Evolutionary conservation across 2,329 filamentous ascomycete genomes (phyloP), one percentile per base, ranked within the genome.

Genomic region (Trichoderma sp.): DNA sequence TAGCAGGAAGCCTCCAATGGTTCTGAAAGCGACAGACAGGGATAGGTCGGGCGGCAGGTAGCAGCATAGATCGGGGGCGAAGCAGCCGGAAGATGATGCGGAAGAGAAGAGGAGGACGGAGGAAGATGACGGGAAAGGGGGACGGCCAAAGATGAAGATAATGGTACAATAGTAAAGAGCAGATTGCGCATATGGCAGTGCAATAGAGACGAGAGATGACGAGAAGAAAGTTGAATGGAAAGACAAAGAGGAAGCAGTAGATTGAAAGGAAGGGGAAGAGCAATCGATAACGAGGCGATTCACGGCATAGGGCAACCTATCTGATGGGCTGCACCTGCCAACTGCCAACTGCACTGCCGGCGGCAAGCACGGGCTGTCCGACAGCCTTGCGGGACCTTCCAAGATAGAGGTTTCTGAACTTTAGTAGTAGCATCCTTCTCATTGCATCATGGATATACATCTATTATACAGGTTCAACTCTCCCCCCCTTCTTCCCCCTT

Each of bases 401-500:
- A 30, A 30, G 21, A 24, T 24, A 24, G 21, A 24, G 21, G 21
- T 24, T 24, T 24, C 21, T 24, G 21, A 24, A 24, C 21, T 24
- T 24, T 24, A 24, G 21, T 24, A 24, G 21, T 52, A 52, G 24
- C 24, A 34, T 63, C 47, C 59, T 47, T 63, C 59, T 54, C 59
- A 39, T 63, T 45, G 26, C 57, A 26, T 62, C 54, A 51, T 64
- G 62, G 43, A 50, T 59, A 28, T 51, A 64, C 55, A 64, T 50
- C 50, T 57, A 65, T 65, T 51, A 56, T 65, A 65, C 57, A 61
- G 26, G 26, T 47, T 44, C 28, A 54, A 70, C 68, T 67, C 45
- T 64, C 58, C 65, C 45, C 65, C 58, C 65, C 48, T n/a, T 44
- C 63, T 45, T 68, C 66, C 62, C 58, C 72, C 64, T 44, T 30